phyloP scores from a whole-genome alignment of 192 early-diverging fungal genomes.

The Umbelopsis sp. region DNA sequence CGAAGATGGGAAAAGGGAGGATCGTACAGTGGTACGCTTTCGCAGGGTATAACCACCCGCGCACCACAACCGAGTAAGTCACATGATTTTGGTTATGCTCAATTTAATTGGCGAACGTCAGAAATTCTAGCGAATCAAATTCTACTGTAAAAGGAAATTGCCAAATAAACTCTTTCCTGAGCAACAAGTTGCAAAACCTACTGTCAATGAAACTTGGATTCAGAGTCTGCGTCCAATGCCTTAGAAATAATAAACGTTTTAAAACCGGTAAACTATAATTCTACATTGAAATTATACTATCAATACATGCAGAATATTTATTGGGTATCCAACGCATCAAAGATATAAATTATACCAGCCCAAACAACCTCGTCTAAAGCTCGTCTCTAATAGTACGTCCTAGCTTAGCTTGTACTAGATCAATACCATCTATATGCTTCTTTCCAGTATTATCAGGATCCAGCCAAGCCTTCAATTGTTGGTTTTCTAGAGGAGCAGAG shows the following conservation, averaged over 20 bases:
- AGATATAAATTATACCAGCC: background rate
- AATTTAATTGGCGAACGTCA: no score
- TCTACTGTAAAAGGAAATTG: no score
- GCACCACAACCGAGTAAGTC: background rate
- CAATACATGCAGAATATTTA: background rate
- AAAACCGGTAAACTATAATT: no score
- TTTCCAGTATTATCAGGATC: slow-evolving; percentile 7
- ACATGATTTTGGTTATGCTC: background rate
- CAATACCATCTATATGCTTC: background rate
- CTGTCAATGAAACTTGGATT: no score
- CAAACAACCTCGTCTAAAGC: background rate
- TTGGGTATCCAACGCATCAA: background rate
- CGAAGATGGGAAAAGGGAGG: slow-evolving; percentile 10
- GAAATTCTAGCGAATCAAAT: no score
- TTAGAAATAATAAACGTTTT: no score
- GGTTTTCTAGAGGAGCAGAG: background rate
- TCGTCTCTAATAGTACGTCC: background rate
- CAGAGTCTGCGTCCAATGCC: no score
- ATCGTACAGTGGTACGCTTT: background rate
- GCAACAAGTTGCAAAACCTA: no score
- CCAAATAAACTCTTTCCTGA: no score
- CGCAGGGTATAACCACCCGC: background rate
- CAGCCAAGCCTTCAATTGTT: background rate
- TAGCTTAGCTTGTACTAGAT: background rate
- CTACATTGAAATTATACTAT: background rate